Evolutionary conservation across 768 basidiomycete species (phyloP).

Genomic region (Trametes punicea): DNA sequence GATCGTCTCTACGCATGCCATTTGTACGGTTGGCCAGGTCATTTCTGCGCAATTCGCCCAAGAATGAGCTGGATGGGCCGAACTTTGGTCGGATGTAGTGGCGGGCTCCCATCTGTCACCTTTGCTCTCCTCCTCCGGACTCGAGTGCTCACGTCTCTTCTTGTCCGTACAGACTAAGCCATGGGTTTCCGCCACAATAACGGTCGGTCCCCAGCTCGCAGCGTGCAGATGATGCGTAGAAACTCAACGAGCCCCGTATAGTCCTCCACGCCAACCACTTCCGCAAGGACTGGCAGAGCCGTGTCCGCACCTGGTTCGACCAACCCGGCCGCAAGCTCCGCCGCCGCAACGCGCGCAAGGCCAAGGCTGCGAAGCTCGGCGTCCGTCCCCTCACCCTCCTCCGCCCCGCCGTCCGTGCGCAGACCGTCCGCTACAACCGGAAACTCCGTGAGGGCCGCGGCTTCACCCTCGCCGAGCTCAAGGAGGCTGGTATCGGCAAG

Average conservation of each 20-base stretch:
- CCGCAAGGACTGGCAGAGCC: constrained; percentile 99
- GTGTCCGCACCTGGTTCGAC: constrained; percentile 97
- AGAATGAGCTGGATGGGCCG: constrained; percentile 27
- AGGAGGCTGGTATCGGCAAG: constrained; percentile 90
- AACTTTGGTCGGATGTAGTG: constrained; percentile 27
- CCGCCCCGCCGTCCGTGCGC: constrained; percentile 94
- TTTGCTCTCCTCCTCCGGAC: neutral
- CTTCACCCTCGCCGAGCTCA: constrained; percentile 92
- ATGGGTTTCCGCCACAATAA: constrained; percentile 85
- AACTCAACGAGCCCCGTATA: constrained; percentile 26
- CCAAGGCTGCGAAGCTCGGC: constrained; percentile 87
- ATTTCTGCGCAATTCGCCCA: constrained; percentile 12
- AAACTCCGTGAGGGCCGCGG: constrained; percentile 96
- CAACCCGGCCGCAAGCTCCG: constrained; percentile 98
- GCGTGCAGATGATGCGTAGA: neutral
- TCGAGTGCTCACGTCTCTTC: constrained; percentile 19
- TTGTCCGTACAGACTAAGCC: constrained; percentile 40
- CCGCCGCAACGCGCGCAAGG: constrained; percentile 87
- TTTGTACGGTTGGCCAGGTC: constrained; percentile 11
- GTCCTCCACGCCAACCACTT: constrained; percentile 94
- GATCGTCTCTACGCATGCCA: constrained; percentile 18
- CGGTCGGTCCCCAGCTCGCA: constrained; percentile 43
- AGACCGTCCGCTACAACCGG: constrained; percentile 97
- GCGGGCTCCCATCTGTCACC: constrained; percentile 16
- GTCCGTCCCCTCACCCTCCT: constrained; percentile 89